Base-by-base conservation (phyloP, 352 stramenopile species). In the Phytophthora nicotianae region DNA sequence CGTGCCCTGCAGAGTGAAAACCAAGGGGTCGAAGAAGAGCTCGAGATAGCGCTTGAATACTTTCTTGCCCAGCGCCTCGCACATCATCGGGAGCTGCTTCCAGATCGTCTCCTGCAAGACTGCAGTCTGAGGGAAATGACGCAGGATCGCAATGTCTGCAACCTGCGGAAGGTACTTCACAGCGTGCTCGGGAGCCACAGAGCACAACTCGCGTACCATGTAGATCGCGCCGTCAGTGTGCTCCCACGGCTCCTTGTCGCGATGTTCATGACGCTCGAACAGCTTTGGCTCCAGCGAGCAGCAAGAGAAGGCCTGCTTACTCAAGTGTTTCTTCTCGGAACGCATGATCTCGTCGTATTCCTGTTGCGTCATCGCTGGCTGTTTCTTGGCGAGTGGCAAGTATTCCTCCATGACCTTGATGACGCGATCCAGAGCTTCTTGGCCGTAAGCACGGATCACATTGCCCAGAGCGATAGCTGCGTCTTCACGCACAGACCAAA, bases 401-500 rank as follows among this genome's bases (percentile, higher is more conserved):
- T 81, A 92, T 19, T 89, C 75, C 19, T 79, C 62, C 13, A 72
- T 75, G 41, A 97, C 78, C 16, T 81, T 74, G 0, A 81, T 51
- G n/a, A 98, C 72, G 11, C 94, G 82, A 2, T 79, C 78, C 6
- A 96, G 50, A 73, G 91, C 67, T 83, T 93, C 62, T 72, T 81
- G 70, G 37, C 79, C 90, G 67, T 98, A 99, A 1, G 96, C 96
- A 29, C 83, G 84, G n/a, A 97, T 90, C 10, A 90, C 91, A 69
- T 98, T 93, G 13, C 93, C 96, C 24, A 99, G 76, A 16, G 96
- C 95, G 16, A 98, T 93, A 11, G 96, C 96, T 0, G 95, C 95
- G 72, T 98, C 93, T 72, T 98, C 95, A 35, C 96, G 91, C 23
- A 98, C 91, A n/a, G 90, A 98, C 96, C 96, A 99, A 66, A 99